Percentiles rank a stretch among this genome's conserved stretches.
These are phyloP conservation scores for Lagenidium giganteum DNA, from an alignment of 352 stramenopile genomes.

Conservation along the genomic window DNA sequence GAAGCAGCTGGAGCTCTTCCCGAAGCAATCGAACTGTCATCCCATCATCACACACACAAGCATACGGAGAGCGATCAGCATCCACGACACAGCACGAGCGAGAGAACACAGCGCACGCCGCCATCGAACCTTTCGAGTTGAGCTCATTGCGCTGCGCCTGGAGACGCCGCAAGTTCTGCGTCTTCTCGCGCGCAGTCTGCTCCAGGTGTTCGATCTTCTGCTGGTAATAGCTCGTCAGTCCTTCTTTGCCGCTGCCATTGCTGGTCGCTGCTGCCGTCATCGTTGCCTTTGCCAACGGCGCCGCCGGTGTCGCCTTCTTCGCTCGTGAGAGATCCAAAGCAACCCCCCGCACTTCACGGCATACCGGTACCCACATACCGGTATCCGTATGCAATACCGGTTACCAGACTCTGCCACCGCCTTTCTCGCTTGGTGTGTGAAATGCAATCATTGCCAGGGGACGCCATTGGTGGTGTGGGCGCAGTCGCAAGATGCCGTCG, in stretches of 20 bases:
- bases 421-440: too few species aligned
- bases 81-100: too few species aligned
- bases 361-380: slow-evolving; percentile 13
- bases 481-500: slow-evolving; percentile 44
- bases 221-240: slow-evolving; percentile 90
- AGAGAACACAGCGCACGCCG: too few species aligned
- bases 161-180: slow-evolving; percentile 95
- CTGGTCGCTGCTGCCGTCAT: slow-evolving; percentile 35
- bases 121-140: slow-evolving; percentile 96
- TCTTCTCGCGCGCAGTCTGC: slow-evolving; percentile 92
- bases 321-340: slow-evolving; percentile 10
- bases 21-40: slow-evolving; percentile 93
- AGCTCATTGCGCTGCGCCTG: slow-evolving; percentile 99
- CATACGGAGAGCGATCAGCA: slow-evolving; percentile 2
- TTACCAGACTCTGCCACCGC: too few species aligned
- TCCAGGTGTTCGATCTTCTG: slow-evolving; percentile 95
- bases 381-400: slow-evolving; percentile 10
- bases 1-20: slow-evolving; percentile 98
- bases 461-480: background rate
- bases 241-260: slow-evolving; percentile 24
- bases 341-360: slow-evolving; percentile 5
- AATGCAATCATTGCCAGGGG: too few species aligned
- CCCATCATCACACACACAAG: background rate
- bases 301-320: background rate
- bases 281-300: slow-evolving; percentile 12